Conservation (phyloP, 2,329 filamentous ascomycete species). For the Aspergillus pseudonomiae region DNA sequence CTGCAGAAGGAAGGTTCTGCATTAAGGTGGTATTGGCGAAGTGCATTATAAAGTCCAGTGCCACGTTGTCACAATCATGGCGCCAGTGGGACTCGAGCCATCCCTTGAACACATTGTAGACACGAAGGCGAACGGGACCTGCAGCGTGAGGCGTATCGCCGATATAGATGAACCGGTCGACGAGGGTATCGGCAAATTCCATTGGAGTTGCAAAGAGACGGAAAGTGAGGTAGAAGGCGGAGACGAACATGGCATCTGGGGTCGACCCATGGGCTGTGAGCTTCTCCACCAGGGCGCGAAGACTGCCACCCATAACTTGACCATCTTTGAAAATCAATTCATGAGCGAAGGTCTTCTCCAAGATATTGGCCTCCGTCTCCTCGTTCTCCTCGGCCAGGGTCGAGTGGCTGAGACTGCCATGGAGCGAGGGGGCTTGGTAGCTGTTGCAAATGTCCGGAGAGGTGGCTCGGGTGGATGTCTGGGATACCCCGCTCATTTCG, state of each 20-base stretch:
- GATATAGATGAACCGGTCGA: constrained; percentile 90
- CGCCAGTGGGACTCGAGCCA: constrained; percentile 98
- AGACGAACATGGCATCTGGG: constrained; percentile 87
- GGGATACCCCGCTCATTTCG: constrained; percentile 76
- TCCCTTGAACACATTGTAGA: constrained; percentile 95
- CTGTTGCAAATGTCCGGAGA: constrained; percentile 70
- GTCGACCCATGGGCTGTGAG: constrained; percentile 91
- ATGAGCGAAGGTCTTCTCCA: constrained; percentile 90
- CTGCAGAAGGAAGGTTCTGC: constrained; percentile 72
- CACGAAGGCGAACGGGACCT: constrained; percentile 79
- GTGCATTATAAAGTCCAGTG: constrained; percentile 72
- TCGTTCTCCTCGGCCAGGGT: constrained; percentile 73
- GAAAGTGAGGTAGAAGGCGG: constrained; percentile 95
- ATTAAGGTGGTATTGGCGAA: constrained; percentile 78
- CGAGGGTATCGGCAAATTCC: constrained; percentile 78
- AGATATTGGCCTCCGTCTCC: constrained; percentile 78
- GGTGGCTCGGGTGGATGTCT: constrained; percentile 82
- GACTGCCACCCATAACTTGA: constrained; percentile 87
- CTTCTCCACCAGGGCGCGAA: constrained; percentile 89
- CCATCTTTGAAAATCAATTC: constrained; percentile 95
- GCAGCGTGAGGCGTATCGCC: constrained; percentile 75
- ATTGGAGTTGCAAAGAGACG: constrained; percentile 83
- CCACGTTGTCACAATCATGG: constrained; percentile 74
- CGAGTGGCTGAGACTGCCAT: constrained; percentile 68
- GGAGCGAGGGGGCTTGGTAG: constrained; percentile 65